Evolutionary conservation across 768 basidiomycete genomes (phyloP), one percentile per base, ranked within the genome.

Genomic region (Dendrothele bispora): DNA sequence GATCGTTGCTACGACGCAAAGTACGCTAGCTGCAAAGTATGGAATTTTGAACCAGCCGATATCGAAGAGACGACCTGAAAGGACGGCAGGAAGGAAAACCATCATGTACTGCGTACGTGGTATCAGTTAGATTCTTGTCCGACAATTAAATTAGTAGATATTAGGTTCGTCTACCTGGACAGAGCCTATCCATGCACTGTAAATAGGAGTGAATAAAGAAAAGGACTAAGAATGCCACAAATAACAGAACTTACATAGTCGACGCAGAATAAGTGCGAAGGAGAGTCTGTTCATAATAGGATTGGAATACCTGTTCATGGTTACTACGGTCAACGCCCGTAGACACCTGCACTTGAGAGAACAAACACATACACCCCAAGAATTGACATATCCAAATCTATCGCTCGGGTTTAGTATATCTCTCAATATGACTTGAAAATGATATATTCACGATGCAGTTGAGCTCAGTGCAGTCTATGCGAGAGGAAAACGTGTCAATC

Each of bases 131-230:
- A 26, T 43, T 30, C 39, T 34, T 22, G 34, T 38, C 36, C 15
- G 21, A 34, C 14, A 20, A 8, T n/a, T n/a, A n/a, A n/a, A n/a
- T n/a, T n/a, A n/a, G n/a, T n/a, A 27, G 41, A 17, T 14, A n/a
- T 43, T 15, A 40, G 25, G 21, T 40, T 6, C 11, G 25, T 50
- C 18, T 50, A 82, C 86, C 69, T 88, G 87, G 18, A 83, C 66
- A 1, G 88, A 90, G 5, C 88, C 88, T 27, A 91, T 90, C 88
- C 87, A 91, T 35, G 87, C 79, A 38, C 87, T 88, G 50, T 20
- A n/a, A 42, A 50, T 37, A 20, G n/a, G n/a, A 35, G 24, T 17
- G 21, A 46, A 34, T 27, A 25, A 12, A 18, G 43, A 22, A 14
- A 39, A 45, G 8, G 44, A 36, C 29, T 36, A 36, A 8, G 36